These are phyloP conservation scores for Mallotus repandus DNA, from an alignment of 441 rosid species.

Conservation along the genomic window DNA sequence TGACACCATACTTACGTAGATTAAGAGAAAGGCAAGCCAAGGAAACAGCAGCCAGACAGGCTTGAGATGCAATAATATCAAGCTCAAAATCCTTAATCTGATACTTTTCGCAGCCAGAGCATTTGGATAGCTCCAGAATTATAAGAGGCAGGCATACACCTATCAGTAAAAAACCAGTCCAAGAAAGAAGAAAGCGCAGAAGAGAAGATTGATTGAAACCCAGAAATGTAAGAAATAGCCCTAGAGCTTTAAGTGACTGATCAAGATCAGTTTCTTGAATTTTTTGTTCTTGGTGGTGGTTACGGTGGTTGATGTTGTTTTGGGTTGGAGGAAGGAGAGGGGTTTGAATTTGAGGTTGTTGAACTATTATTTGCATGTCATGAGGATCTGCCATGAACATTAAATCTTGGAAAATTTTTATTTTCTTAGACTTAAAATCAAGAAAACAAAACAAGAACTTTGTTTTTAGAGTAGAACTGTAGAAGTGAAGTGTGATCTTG, in stretches of 20 bases:
- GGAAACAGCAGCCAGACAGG: conserved; percentile 66
- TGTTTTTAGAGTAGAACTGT: background rate
- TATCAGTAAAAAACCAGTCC: conserved; percentile 49
- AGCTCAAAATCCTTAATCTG: conserved; percentile 67
- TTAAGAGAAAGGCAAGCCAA: conserved; percentile 72
- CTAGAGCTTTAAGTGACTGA: conserved; percentile 36
- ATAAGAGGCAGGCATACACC: conserved; percentile 58
- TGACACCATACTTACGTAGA: conserved; percentile 68
- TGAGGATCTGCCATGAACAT: conserved; percentile 18
- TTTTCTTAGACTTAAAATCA: conserved; percentile 4
- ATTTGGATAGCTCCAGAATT: conserved; percentile 55
- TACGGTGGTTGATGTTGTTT: conserved; percentile 1
- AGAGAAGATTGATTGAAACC: conserved; percentile 63
- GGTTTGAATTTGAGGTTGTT: conserved; percentile 19
- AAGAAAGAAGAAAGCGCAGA: conserved; percentile 46
- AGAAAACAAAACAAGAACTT: background rate
- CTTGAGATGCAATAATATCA: conserved; percentile 58
- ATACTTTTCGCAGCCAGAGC: conserved; percentile 48
- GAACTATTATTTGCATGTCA: conserved; percentile 16
- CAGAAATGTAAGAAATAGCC: conserved; percentile 45
- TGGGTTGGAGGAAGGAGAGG: conserved; percentile 17
- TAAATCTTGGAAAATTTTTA: background rate
- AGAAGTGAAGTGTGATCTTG: background rate
- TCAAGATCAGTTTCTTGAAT: conserved; percentile 38
- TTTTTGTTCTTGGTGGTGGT: background rate